Evolutionary conservation across 2,329 filamentous ascomycete species (phyloP).

Genomic region (Lachnellula occidentalis): DNA sequence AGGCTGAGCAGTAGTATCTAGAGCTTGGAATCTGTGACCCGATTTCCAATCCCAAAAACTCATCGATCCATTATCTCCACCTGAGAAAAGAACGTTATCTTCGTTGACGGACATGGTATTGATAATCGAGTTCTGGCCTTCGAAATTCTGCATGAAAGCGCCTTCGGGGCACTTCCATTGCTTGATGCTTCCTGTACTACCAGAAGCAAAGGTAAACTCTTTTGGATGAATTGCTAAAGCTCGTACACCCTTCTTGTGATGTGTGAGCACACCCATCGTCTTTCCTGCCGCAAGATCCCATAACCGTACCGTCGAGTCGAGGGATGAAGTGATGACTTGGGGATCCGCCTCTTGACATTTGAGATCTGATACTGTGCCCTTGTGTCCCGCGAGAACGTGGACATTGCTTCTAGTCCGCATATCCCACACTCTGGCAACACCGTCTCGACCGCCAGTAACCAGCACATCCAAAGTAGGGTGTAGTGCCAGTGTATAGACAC

Average conservation of each 20-base stretch:
- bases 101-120: constrained; percentile 92
- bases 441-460: constrained; percentile 90
- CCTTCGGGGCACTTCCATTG: constrained; percentile 99
- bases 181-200: constrained; percentile 90
- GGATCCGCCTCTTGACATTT: constrained; percentile 95
- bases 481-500: constrained; percentile 88
- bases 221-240: constrained; percentile 77
- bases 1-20: constrained; percentile 89
- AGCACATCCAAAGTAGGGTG: constrained; percentile 93
- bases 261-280: constrained; percentile 90
- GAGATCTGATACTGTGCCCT: constrained; percentile 80
- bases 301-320: constrained; percentile 84
- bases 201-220: constrained; percentile 94
- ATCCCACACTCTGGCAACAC: constrained; percentile 94
- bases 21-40: constrained; percentile 81
- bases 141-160: constrained; percentile 98
- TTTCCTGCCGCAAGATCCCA: constrained; percentile 98
- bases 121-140: constrained; percentile 93
- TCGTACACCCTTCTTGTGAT: constrained; percentile 96
- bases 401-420: constrained; percentile 96
- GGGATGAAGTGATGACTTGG: constrained; percentile 87
- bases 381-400: constrained; percentile 88
- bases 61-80: constrained; percentile 91
- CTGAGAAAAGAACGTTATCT: constrained; percentile 91
- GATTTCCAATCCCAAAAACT: constrained; percentile 99